Evolutionary conservation across 2,329 filamentous ascomycete species (phyloP), one percentile per base, ranked within the genome.

Genomic region (Penicillium aurantiogriseum): DNA sequence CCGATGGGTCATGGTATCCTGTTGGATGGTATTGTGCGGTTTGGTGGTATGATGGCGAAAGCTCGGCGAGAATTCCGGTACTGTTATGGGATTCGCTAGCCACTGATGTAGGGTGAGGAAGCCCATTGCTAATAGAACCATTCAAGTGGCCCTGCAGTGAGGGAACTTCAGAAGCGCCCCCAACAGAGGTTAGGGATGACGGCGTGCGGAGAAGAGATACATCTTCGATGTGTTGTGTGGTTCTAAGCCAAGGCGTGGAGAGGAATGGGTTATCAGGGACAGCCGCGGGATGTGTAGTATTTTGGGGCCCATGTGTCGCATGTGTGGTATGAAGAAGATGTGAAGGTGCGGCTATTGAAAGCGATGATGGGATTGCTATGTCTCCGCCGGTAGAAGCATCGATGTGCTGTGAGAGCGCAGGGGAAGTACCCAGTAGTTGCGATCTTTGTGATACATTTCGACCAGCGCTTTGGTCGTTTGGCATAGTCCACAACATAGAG

Each of bases 181-280:
- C 62, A 4, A 66, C 55, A n/a, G 66, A 66, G 17, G 62, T 59
- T 38, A 73, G 46, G 5, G 71, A 71, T 19, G 71, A 62, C 1
- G 70, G 67, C 8, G 70, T 72, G 8, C 63, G 65, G n/a, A 72
- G 48, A 10, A 74, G 46, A 9, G 65, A 58, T 17, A 57, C 63
- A 31, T 71, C 69, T 23, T 71, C 66, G 9, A 69, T 56, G 44
- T 60, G 67, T 19, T 64, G 60, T 21, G 68, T 52, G 35, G 66
- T 57, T 50, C 68, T 57, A 52, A 70, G 63, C 71, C 71, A 74
- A 9, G 66, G 55, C 9, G 66, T 62, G 7, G 71, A 59, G 44
- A 70, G 51, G 38, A 69, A 67, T 33, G 66, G 31, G 36, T 69
- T 65, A 4, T 61, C 44, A 17, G 61, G 58, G 7, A 66, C 43